Percentiles rank a stretch among this genome's conserved stretches.
Evolutionary conservation across 2,329 filamentous ascomycete genomes (phyloP).

Genomic region (Harringtonia lauricola): DNA sequence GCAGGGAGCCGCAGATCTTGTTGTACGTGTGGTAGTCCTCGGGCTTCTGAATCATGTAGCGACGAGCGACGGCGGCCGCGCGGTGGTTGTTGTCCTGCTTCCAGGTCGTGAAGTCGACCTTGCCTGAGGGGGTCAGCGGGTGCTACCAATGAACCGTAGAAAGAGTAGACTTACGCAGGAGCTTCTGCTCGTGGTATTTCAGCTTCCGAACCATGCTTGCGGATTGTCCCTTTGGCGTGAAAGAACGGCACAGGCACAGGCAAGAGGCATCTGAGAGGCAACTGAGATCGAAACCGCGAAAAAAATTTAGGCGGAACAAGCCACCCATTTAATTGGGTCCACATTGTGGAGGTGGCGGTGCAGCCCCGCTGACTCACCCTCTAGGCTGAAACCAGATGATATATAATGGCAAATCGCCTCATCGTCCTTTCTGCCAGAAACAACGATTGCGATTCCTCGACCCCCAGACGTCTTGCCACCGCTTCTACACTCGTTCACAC

Average conservation of each 20-base stretch:
- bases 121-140: slow-evolving; percentile 6
- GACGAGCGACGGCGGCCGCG: slow-evolving; percentile 63
- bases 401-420: background rate
- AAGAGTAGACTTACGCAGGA: slow-evolving; percentile 37
- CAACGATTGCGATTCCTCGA: too few species aligned
- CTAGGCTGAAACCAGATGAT: background rate
- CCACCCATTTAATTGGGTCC: background rate
- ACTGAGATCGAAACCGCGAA: background rate
- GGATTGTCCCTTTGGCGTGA: too few species aligned
- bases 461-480: background rate
- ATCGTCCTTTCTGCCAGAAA: too few species aligned
- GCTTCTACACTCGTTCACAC: background rate
- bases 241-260: too few species aligned
- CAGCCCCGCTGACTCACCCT: background rate
- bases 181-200: slow-evolving; percentile 94
- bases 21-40: slow-evolving; percentile 68
- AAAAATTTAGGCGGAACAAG: background rate
- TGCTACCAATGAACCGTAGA: too few species aligned
- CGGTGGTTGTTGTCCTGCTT: slow-evolving; percentile 82
- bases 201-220: slow-evolving; percentile 81
- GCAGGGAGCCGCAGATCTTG: slow-evolving; percentile 67
- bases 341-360: background rate
- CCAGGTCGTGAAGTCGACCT: slow-evolving; percentile 90
- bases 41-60: slow-evolving; percentile 86
- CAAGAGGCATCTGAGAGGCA: too few species aligned